Evolutionary conservation across 2,329 filamentous ascomycete species (phyloP).

Genomic region (Colletotrichum siamense): DNA sequence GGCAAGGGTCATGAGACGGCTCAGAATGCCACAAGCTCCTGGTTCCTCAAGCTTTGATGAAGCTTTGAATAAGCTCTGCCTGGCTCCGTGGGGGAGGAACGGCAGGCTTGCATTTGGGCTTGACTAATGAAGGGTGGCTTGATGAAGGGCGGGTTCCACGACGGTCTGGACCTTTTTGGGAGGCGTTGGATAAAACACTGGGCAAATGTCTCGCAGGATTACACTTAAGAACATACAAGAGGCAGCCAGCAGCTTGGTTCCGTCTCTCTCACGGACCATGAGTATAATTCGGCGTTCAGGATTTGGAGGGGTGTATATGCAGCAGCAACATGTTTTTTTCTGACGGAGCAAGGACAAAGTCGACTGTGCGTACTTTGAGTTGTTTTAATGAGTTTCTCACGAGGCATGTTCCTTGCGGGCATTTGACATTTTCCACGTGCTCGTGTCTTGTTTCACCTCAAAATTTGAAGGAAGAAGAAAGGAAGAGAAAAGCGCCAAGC

Average conservation of each 20-base stretch:
- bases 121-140: constrained; percentile 11
- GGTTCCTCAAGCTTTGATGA: neutral
- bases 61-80: neutral
- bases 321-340: neutral
- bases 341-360: neutral
- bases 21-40: neutral
- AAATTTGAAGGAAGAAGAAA: neutral
- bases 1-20: neutral
- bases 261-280: neutral
- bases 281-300: constrained; percentile 3
- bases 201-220: neutral
- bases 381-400: neutral
- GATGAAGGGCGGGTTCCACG: constrained; percentile 6
- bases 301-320: neutral
- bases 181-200: neutral
- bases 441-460: neutral
- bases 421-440: neutral
- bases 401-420: neutral
- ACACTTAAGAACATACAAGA: neutral
- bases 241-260: neutral
- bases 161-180: constrained; percentile 8
- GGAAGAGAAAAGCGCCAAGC: neutral
- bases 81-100: neutral
- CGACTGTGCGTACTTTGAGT: neutral
- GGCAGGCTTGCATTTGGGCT: neutral